Evolutionary conservation across 1,139 yeast species (phyloP).

Genomic region (Pichia sp.): DNA sequence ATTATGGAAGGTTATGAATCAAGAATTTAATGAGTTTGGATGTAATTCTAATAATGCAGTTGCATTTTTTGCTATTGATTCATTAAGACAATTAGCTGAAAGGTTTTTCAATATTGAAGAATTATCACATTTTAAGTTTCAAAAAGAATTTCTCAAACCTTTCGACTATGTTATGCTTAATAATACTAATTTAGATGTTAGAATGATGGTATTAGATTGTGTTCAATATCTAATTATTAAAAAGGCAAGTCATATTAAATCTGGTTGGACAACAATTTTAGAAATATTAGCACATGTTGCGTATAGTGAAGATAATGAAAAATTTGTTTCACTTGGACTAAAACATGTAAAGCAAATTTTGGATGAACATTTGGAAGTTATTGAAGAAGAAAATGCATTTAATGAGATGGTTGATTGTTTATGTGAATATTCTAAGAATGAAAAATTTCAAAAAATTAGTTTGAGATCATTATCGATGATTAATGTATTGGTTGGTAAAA

Average conservation of each 20-base stretch:
- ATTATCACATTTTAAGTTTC: constrained; percentile 91
- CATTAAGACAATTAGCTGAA: constrained; percentile 86
- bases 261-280: constrained; percentile 94
- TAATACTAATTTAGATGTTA: constrained; percentile 64
- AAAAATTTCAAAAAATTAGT: constrained; percentile 71
- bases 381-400: constrained; percentile 70
- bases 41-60: constrained; percentile 71
- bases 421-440: constrained; percentile 79
- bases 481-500: constrained; percentile 53
- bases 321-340: constrained; percentile 57
- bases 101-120: constrained; percentile 92
- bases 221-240: constrained; percentile 79
- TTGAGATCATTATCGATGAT: constrained; percentile 78
- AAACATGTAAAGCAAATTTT: constrained; percentile 59
- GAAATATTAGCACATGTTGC: constrained; percentile 69
- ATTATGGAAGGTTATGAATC: constrained; percentile 91
- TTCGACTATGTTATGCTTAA: constrained; percentile 74
- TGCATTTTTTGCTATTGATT: constrained; percentile 87
- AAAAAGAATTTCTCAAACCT: constrained; percentile 87
- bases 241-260: constrained; percentile 66
- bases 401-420: constrained; percentile 69
- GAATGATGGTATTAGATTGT: constrained; percentile 88
- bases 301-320: constrained; percentile 41
- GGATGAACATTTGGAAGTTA: constrained; percentile 54
- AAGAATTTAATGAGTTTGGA: constrained; percentile 79